Base-by-base conservation (phyloP, 306 rosid genomes). In the Spatholobus suberectus region DNA sequence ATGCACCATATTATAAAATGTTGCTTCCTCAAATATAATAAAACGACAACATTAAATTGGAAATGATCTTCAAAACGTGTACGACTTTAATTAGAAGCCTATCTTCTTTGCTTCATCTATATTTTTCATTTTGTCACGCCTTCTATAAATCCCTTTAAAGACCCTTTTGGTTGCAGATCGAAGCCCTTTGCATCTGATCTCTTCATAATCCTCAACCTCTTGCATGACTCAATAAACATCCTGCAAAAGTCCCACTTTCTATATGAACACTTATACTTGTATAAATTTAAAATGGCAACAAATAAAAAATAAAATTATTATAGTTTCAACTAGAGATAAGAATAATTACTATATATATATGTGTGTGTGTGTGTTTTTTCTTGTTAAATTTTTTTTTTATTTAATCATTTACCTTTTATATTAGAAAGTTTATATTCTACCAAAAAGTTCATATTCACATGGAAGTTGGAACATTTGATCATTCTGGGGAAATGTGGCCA, bases 171-270 rank as follows among this genome's bases (percentile, higher is more conserved):
- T 71, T 91, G 89, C 77, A 90, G 87, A 32, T 86, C 89, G 70
- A 87, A 84, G 8, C 94, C 94, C 76, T 85, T 87, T 35, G 89
- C 93, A 20, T 94, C 87, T 67, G 73, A 67, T 67, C 49, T 67
- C 73, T 67, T 67, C 73, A 67, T 67, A 37, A 67, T 67, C 73
- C 98, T 88, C 83, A 94, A 86, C 82, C 97, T 90, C 87, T 92
- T 94, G 89, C 97, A 94, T 26, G 98, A 88, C 59, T 90, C 92
- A 6, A 77, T 58, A 84, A 94, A 94, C 97, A 94, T 90, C 79
- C 98, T 94, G 90, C 84, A 81, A 84, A 74, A 61, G 10, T 6
- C 21, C 54, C 59, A 65, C 46, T 52, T 49, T 35, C 41, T 34
- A 23, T 38, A 14, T 41, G 40, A 59, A 47, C 66, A 58, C 38